Evolutionary conservation across 345 rosid species (phyloP).

Genomic region (Lagerstroemia speciosa): DNA sequence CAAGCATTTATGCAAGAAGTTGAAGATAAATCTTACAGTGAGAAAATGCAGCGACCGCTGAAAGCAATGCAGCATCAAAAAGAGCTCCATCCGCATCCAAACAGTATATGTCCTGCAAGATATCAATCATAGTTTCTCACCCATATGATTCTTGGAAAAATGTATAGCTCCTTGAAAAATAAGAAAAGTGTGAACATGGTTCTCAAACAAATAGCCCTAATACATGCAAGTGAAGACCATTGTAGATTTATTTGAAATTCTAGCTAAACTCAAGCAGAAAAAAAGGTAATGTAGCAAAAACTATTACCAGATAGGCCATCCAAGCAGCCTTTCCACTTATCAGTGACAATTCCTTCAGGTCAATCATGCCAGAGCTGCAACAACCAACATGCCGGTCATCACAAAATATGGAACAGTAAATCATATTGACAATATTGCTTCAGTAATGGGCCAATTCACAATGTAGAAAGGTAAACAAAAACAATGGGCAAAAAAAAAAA

Average conservation of each 20-base stretch:
- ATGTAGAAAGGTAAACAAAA: not conserved
- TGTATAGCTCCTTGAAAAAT: not conserved
- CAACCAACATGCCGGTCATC: not conserved
- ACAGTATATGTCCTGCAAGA: conserved; percentile 75
- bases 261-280: not conserved
- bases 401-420: not conserved
- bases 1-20: not conserved
- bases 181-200: not conserved
- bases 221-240: not conserved
- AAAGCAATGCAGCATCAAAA: conserved; percentile 81
- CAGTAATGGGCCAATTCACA: not conserved
- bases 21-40: conserved; percentile 43
- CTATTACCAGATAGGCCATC: conserved; percentile 88
- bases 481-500: not conserved
- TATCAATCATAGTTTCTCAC: not conserved
- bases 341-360: conserved; percentile 33
- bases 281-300: not conserved
- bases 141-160: conserved; percentile 1
- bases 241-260: not conserved
- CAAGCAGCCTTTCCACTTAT: conserved; percentile 92
- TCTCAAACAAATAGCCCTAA: not conserved
- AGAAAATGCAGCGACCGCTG: conserved; percentile 76
- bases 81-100: conserved; percentile 93
- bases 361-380: conserved; percentile 29
- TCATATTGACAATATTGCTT: not conserved